Base-by-base conservation (phyloP, 257 asterid species). In the Fraxinus pennsylvanica region DNA sequence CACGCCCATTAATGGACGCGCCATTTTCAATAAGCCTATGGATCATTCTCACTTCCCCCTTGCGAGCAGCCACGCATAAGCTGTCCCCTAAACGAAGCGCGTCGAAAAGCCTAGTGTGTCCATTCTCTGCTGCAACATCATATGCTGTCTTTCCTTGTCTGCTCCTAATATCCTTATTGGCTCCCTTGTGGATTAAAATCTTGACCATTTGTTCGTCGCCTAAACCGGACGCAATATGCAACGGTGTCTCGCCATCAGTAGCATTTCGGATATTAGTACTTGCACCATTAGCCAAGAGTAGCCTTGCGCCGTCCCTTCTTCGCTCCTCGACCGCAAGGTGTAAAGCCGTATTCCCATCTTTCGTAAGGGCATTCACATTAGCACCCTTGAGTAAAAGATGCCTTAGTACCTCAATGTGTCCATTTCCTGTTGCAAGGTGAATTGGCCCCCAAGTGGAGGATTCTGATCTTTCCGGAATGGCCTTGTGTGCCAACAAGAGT, bases 111-210 rank as follows among this genome's bases (percentile, higher is more conserved):
- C 84, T 83, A 0, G 79, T 35, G 72, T 91, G 88, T n/a, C 98
- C 98, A 43, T 86, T 81, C 76, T 93, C 96, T 0, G 92, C 97
- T 1, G 96, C 98, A 8, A 91, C 87, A 47, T 91, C 98, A 33
- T 90, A 91, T 1, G 94, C 92, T 0, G 94, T 91, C 36, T 86
- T 90, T 1, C 97, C 93, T 0, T 10, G 57, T 10, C 75, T 82
- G 85, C 89, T 91, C 65, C 96, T 72, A 3, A 91, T 74, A 1
- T 91, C 89, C 43, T 93, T 93, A 39, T 89, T 92, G 0, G 96
- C 91, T 10, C 98, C 97, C 65, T 89, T 91, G 59, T 86, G 90
- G 14, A 93, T 89, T 2, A 93, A 69, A 19, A 93, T 83, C 71
- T 86, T 85, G 59, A 90, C 91, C 91, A 89, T 85, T 21, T 87